Evolutionary conservation across 805 yeast genomes (phyloP), one percentile per base, ranked within the genome.

Genomic region (Zygosaccharomyces rouxii): DNA sequence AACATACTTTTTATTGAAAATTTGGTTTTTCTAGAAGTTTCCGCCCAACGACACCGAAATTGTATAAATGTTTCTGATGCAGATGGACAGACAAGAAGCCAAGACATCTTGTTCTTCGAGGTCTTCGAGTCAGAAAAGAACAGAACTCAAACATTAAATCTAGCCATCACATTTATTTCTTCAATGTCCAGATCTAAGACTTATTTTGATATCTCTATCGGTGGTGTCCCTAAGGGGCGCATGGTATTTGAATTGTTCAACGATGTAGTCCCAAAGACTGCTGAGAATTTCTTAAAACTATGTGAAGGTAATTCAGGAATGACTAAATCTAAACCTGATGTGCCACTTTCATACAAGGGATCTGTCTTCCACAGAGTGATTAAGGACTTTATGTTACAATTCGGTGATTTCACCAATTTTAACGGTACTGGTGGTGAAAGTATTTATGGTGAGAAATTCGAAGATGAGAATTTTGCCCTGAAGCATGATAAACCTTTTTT

Each of bases 331-430:
- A 60, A 59, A 10, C 64, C 69, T 1, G 63, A 58, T 2, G 75
- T 77, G 54, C 86, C 88, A 4, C 72, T 88, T 54, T 70, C 74
- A 47, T 94, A 82, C 75, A 86, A 88, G 67, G 88, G 88, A 18
- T 84, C 95, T n/a, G 69, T 75, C n/a, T 92, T 92, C 76, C 99
- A 92, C 71, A 79, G 99, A 53, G 87, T 94, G 31, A 94, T 92
- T 68, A 81, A 83, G 64, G 80, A 79, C 50, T 89, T 89, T 63
- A 89, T 89, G 97, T 78, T 87, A 59, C 97, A 89, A 72, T 96
- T 96, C 66, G 97, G 97, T 58, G 97, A 89, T 65, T 89, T 89
- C 70, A 83, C 88, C n/a, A 70, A 66, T 43, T 78, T 76, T 46
- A 71, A 81, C 57, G 89, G 89, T 33, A 83, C 89, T 10, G 94